Percentiles rank a stretch among this genome's conserved stretches.
These are phyloP conservation scores for Moringa oleifera DNA, from an alignment of 345 rosid genomes.

Conservation along the genomic window DNA sequence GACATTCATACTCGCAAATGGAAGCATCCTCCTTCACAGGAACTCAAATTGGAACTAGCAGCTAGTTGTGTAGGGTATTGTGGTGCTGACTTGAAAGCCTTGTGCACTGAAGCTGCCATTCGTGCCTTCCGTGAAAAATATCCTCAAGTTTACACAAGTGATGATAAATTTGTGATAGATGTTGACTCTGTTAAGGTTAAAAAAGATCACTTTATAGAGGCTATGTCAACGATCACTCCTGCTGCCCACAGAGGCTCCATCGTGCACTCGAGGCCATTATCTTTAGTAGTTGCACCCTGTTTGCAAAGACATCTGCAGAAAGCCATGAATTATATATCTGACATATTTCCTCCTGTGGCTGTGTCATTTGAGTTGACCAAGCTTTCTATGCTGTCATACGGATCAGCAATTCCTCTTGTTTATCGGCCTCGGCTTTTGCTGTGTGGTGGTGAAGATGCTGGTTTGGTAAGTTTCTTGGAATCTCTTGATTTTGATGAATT, in stretches of 20 bases:
- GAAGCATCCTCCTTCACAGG: constrained; percentile 86
- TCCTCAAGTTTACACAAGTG: constrained; percentile 98
- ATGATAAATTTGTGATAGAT: constrained; percentile 91
- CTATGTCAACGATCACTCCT: constrained; percentile 95
- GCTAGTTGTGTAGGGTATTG: constrained; percentile 98
- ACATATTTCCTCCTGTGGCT: constrained; percentile 69
- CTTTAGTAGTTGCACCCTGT: constrained; percentile 91
- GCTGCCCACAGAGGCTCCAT: constrained; percentile 98
- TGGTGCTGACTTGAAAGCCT: constrained; percentile 97
- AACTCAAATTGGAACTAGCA: constrained; percentile 83
- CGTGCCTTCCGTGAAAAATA: constrained; percentile 97
- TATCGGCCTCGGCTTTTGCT: constrained; percentile 94
- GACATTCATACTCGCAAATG: constrained; percentile 98
- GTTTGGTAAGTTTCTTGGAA: constrained; percentile 71
- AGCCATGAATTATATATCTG: constrained; percentile 65
- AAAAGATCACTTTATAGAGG: constrained; percentile 86
- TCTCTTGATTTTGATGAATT: constrained; percentile 17
- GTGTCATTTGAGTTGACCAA: constrained; percentile 70
- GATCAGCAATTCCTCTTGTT: constrained; percentile 87
- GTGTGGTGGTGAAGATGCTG: constrained; percentile 81
- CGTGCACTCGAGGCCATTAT: constrained; percentile 94
- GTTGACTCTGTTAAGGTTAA: constrained; percentile 85
- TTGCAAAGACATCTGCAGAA: constrained; percentile 71
- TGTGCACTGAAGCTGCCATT: constrained; percentile 99
- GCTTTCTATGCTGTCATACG: constrained; percentile 91